Conservation (phyloP, 192 early-diverging fungal genomes). For the Coemansia sp. region DNA sequence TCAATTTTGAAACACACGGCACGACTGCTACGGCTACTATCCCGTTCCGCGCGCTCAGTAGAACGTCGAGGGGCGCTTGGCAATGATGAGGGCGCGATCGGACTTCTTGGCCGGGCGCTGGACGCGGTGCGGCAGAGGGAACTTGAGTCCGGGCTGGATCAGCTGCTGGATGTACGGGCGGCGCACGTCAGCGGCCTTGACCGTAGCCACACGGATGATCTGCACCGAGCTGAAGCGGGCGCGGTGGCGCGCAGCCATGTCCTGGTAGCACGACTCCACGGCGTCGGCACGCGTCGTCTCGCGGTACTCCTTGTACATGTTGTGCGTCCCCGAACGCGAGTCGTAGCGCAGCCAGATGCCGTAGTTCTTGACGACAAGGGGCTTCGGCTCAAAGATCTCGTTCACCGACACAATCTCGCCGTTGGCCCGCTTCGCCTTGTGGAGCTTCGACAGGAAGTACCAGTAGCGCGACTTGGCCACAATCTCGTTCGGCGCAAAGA, state of each 20-base stretch:
- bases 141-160: slow-evolving; percentile 80
- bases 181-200: slow-evolving; percentile 83
- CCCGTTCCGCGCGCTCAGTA: too few relatives aligned
- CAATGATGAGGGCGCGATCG: slow-evolving; percentile 79
- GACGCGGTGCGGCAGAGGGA: slow-evolving; percentile 98
- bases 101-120: slow-evolving; percentile 75
- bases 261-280: slow-evolving; percentile 77
- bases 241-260: slow-evolving; percentile 99
- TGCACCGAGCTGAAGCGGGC: slow-evolving; percentile 96
- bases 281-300: slow-evolving; percentile 80
- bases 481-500: slow-evolving; percentile 98
- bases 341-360: slow-evolving; percentile 99
- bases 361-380: slow-evolving; percentile 91
- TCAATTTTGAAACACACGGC: not conserved
- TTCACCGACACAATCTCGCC: slow-evolving; percentile 98
- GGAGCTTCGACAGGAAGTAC: slow-evolving; percentile 99
- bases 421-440: slow-evolving; percentile 98
- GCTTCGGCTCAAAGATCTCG: slow-evolving; percentile 95
- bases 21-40: too few relatives aligned
- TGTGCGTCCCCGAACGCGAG: slow-evolving; percentile 99
- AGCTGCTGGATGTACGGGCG: slow-evolving; percentile 98
- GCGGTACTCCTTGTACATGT: slow-evolving; percentile 99
- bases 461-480: slow-evolving; percentile 99
- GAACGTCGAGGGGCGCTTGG: slow-evolving; percentile 90
- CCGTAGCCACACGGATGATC: slow-evolving; percentile 96